A percentile compares a stretch with the other conserved stretches of the same genome.
phyloP scores from a whole-genome alignment of 2,329 filamentous ascomycete genomes.

The Oidium heveae region DNA sequence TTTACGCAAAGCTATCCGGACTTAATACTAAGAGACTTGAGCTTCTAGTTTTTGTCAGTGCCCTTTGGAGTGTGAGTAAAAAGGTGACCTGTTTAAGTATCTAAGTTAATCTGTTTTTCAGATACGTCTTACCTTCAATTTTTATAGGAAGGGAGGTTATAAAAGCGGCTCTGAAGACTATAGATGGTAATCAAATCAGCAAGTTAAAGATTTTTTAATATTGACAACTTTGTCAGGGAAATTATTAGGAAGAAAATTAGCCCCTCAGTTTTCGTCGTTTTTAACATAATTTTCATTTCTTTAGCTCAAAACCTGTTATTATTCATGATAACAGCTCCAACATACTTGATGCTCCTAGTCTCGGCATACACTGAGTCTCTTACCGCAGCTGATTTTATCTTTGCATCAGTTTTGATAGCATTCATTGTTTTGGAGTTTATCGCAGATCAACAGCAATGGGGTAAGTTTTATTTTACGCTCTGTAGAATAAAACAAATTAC shows the following conservation, averaged over 20 bases:
- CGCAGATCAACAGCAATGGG: conserved; percentile 84
- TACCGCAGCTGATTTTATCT: conserved; percentile 27
- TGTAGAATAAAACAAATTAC: background rate
- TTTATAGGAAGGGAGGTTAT: conserved; percentile 89
- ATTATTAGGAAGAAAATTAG: conserved; percentile 44
- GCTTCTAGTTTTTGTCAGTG: conserved; percentile 41
- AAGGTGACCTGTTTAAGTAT: background rate
- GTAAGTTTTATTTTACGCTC: conserved; percentile 18
- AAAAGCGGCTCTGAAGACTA: conserved; percentile 79
- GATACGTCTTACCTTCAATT: conserved; percentile 78
- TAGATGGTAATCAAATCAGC: conserved; percentile 32
- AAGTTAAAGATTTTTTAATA: background rate
- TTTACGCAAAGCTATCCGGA: conserved; percentile 58
- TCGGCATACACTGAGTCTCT: conserved; percentile 33
- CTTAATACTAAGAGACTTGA: conserved; percentile 47
- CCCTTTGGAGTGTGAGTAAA: conserved; percentile 51
- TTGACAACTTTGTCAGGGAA: conserved; percentile 22
- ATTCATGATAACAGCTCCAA: conserved; percentile 51
- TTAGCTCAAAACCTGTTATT: conserved; percentile 63
- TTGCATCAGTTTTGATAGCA: conserved; percentile 27
- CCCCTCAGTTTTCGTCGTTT: conserved; percentile 41
- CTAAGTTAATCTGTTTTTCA: conserved; percentile 14
- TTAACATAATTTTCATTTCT: conserved; percentile 81
- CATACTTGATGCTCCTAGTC: conserved; percentile 58
- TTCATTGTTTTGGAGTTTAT: conserved; percentile 46